Base-by-base conservation (phyloP, 345 rosid genomes). In the Rhodamnia rubescens region DNA sequence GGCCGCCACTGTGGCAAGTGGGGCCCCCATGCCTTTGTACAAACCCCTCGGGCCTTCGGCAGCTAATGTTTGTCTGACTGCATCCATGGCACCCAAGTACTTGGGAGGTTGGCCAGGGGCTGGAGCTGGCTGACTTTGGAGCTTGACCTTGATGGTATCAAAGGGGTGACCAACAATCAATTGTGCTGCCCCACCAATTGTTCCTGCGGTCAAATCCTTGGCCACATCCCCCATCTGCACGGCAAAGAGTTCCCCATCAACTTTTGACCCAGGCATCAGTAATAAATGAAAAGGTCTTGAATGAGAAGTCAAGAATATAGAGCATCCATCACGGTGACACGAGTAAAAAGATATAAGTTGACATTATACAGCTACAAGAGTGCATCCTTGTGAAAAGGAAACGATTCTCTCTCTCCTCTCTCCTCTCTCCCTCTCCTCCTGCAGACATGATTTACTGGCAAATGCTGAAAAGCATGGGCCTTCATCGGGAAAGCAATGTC, bases 11-110 rank as follows among this genome's bases (percentile, higher is more conserved):
- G 99, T 96, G 81, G 98, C 99, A 40, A 98, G 93, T 4, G 99
- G 99, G 87, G 99, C 99, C 40, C 99, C 99, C 99, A 98, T 98
- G 50, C 99, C 99, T 87, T 98, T 98, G 90, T 93, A 98, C 88
- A 98, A 89, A 86, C 99, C 99, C 86, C 96, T 89, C 22, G 95
- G 94, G 29, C 99, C 99, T 94, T 98, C 99, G 11, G 97, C 93
- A 83, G 96, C 93, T 86, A 98, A 4, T 49, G 99, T 98, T 88
- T 95, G 93, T 88, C 84, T 93, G 84, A 96, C 98, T 27, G 98
- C 98, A 90, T 98, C 98, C 85, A 94, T 91, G 32, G 99, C 99
- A 69, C 99, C 96, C 0, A 91, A 85, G 87, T 87, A 98, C 89
- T 92, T 95, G 42, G 91, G 97, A 85, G 92, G 89, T 83, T 95